Evolutionary conservation across 805 yeast species (phyloP), one percentile per base, ranked within the genome.

Genomic region (Ogataea nitratoaversa): DNA sequence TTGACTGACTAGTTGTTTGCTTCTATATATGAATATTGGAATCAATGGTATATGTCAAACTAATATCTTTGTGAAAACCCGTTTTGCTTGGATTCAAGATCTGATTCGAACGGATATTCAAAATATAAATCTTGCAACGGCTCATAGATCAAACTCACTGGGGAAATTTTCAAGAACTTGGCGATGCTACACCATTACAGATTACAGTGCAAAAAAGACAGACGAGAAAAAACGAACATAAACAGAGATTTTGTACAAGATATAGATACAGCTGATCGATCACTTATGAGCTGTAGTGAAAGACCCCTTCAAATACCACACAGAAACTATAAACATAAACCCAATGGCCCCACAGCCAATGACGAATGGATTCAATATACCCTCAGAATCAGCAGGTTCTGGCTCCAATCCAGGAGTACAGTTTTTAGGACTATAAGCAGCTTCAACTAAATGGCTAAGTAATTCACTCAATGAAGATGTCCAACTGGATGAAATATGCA

Each of bases 401-500:
- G 83, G 84, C 28, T 83, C 85, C 30, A 79, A 66, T 0, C 85
- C 86, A 0, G 93, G 86, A 0, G 98, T 91, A 5, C 88, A 84
- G 6, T 71, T 60, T 31, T 80, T 76, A 0, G 99, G 99, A 30
- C 64, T 65, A 42, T 80, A 77, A 0, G 98, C 95, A 0, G 95
- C 93, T 49, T 88, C 95, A 0, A 90, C 95, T 19, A 93, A 61
- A 52, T 86, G 95, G 19, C 84, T 81, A 57, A 91, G 85, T 17
- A 93, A 66, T 50, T 95, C 98, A 46, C 80, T 79, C 28, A 91
- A 59, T 0, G 96, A 86, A 1, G 95, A 75, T 2, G 86, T 72
- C 99, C 99, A 93, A 11, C 80, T 72, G 0, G 95, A 84, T 0
- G 95, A 86, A 2, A 91, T 84, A 56, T 93, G 98, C 46, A 93